Evolutionary conservation across 257 asterid genomes (phyloP), one percentile per base, ranked within the genome.

Genomic region (Ilex asprella): DNA sequence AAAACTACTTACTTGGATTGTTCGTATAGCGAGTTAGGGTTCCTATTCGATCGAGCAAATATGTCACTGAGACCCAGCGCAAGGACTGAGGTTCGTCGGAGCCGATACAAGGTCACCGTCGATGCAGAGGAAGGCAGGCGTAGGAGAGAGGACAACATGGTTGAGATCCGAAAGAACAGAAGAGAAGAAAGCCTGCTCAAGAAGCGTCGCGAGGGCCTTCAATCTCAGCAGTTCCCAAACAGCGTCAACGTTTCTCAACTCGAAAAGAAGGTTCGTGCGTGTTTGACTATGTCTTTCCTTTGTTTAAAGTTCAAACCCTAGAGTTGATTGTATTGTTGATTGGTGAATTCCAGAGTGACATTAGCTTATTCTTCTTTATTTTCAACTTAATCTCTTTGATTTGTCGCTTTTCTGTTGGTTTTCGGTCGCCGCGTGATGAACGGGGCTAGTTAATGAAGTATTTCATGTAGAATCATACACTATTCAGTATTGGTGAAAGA

Each of bases 41-140:
- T 69, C 54, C 50, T 10, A n/a, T 10, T 57, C 47, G 12, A 12
- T 31, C 8, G 21, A 41, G 12, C 63, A 46, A 70, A 61, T 44
- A 88, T 91, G 98, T 84, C 97, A 67, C 73, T 91, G 75, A 86
- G 96, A 67, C 98, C 96, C 39, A 86, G 74, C 60, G 73, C 92
- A 4, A 79, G 84, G 65, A 74, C 72, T 2, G 96, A 91, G 68
- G 75, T 76, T 71, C 95, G 98, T 69, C 96, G 98, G 58, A 85
- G 80, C 81, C 69, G 83, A 76, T 91, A 91, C 76, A 91, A 88
- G 81, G 94, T 88, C 31, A 92, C 95, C 27, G 96, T 91, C 8
- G 96, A 88, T 65, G 96, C 96, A 16, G 98, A 88, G 2, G 96
- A 88, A 78, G 96, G 98, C 1, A 81, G 98, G 27, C 84, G 98